Evolutionary conservation across 73 alveolate species (phyloP).

Genomic region (Paramecium sexaurelia): DNA sequence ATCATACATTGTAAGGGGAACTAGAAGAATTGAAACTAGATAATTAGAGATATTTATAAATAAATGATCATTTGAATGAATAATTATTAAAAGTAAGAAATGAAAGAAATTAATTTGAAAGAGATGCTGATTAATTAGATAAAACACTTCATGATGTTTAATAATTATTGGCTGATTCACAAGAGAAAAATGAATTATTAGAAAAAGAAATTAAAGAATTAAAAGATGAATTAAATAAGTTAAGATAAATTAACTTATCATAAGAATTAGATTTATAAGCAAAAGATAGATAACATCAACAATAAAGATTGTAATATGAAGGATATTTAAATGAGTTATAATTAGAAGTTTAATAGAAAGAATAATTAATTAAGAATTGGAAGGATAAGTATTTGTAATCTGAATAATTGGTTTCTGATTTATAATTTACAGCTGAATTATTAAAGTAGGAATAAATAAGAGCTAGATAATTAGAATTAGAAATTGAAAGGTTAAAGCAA

Average conservation of each 20-base stretch:
- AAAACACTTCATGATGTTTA: not conserved
- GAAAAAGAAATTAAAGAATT: not conserved
- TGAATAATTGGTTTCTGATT: slow-evolving; percentile 18
- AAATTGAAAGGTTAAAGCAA: slow-evolving; percentile 8
- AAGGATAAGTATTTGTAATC: slow-evolving; percentile 17
- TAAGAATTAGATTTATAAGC: not conserved
- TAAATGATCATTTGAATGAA: slow-evolving; percentile 1
- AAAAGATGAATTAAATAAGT: not conserved
- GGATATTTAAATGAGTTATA: not conserved
- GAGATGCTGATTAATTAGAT: not conserved
- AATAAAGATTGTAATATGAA: not conserved
- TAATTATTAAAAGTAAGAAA: not conserved
- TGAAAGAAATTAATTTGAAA: slow-evolving; percentile 9
- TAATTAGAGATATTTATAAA: slow-evolving; percentile 1
- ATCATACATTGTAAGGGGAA: not conserved
- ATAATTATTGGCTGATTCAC: not conserved
- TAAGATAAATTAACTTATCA: too few species aligned
- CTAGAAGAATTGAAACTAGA: not conserved
- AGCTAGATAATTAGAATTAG: slow-evolving; percentile 7
- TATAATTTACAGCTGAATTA: not conserved
- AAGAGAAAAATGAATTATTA: not conserved
- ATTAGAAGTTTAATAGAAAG: not conserved
- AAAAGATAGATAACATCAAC: not conserved
- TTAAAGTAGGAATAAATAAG: not conserved
- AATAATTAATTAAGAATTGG: not conserved